phyloP scores from a whole-genome alignment of 768 basidiomycete genomes.

The Crassisporium funariophilum region DNA sequence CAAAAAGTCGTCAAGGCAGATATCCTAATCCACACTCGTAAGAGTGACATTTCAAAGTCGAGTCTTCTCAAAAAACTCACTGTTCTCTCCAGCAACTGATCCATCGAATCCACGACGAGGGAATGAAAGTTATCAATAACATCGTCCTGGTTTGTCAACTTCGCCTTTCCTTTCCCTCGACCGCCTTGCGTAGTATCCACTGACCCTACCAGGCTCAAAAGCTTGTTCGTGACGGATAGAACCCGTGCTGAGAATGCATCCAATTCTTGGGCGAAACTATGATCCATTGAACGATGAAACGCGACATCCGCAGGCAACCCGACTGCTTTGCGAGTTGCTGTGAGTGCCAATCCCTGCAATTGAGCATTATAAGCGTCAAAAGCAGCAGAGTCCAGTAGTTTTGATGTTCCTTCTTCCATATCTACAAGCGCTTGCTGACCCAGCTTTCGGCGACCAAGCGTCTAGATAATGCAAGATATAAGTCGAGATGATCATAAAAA shows the following conservation, averaged over 20 bases:
- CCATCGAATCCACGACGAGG: slow-evolving; percentile 80
- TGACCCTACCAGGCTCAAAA: slow-evolving; percentile 56
- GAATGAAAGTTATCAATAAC: slow-evolving; percentile 81
- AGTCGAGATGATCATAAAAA: no score
- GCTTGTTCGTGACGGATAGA: slow-evolving; percentile 63
- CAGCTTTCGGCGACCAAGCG: no score
- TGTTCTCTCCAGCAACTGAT: slow-evolving; percentile 81
- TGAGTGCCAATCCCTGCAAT: slow-evolving; percentile 63
- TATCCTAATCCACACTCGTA: slow-evolving; percentile 55
- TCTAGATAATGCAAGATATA: no score
- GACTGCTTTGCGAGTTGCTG: slow-evolving; percentile 62
- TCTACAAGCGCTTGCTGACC: no score
- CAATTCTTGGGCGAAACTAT: slow-evolving; percentile 64
- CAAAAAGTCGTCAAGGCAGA: slow-evolving; percentile 74
- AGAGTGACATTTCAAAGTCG: background rate
- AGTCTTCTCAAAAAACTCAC: slow-evolving; percentile 51
- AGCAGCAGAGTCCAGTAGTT: slow-evolving; percentile 6
- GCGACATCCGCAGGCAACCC: slow-evolving; percentile 71
- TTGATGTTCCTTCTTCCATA: slow-evolving; percentile 13
- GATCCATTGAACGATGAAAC: slow-evolving; percentile 90
- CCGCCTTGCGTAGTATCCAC: slow-evolving; percentile 32
- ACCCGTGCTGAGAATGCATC: slow-evolving; percentile 71
- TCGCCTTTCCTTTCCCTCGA: slow-evolving; percentile 55
- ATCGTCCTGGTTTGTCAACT: slow-evolving; percentile 72
- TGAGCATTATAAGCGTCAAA: slow-evolving; percentile 59